Evolutionary conservation across 1,284 basidiomycete species (phyloP).

Genomic region (Tilletia setariae): DNA sequence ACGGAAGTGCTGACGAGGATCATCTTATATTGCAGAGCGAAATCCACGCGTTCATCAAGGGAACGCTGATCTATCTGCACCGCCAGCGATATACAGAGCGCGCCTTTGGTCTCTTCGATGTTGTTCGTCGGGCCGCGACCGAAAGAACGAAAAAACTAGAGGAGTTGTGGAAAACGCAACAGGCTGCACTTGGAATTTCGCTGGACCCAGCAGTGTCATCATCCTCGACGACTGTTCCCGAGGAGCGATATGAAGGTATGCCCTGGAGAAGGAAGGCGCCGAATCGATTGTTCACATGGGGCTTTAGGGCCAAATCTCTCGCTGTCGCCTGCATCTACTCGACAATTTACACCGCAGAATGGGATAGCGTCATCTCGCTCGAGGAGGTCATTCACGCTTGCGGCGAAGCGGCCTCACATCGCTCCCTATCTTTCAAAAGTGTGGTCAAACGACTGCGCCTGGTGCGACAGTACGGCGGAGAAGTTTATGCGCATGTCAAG

Average conservation of each 20-base stretch:
- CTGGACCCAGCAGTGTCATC: neutral
- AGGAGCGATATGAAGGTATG: neutral
- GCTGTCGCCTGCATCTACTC: constrained; percentile 1
- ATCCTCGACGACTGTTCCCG: neutral
- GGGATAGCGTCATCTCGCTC: neutral
- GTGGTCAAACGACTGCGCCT: constrained; percentile 9
- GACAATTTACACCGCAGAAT: neutral
- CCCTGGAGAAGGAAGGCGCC: neutral
- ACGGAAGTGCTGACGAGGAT: neutral
- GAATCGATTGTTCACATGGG: neutral
- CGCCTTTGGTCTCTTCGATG: constrained; percentile 15
- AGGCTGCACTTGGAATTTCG: neutral
- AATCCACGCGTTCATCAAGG: neutral
- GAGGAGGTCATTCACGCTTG: neutral
- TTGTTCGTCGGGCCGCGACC: neutral
- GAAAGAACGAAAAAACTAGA: neutral
- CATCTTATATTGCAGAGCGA: neutral
- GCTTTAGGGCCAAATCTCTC: neutral
- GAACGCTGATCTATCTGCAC: neutral
- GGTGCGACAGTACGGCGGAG: neutral
- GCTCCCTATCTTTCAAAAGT: neutral
- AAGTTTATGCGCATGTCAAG: neutral
- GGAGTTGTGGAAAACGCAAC: neutral
- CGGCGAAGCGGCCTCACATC: neutral
- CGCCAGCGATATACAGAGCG: constrained; percentile 4